Evolutionary conservation across 2,329 filamentous ascomycete genomes (phyloP).

Genomic region (Arthrobotrys sinensis): DNA sequence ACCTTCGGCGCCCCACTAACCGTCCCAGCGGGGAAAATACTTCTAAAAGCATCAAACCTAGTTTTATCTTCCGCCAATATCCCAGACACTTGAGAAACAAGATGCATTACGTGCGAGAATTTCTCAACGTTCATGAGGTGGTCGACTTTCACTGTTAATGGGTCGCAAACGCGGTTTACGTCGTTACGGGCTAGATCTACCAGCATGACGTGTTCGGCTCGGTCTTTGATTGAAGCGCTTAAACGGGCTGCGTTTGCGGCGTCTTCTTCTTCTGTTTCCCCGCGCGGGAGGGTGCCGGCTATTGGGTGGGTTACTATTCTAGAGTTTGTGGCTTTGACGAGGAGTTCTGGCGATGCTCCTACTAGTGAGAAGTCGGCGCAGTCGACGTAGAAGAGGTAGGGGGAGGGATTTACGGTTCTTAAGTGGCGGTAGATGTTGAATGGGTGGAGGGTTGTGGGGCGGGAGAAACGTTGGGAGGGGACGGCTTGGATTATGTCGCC

Average conservation of each 20-base stretch:
- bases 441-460: conserved; percentile 90
- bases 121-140: conserved; percentile 93
- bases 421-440: conserved; percentile 99
- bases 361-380: conserved; percentile 95
- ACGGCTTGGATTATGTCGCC: conserved; percentile 99
- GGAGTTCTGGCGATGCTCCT: conserved; percentile 91
- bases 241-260: conserved; percentile 83
- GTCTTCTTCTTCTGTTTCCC: conserved; percentile 85
- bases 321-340: conserved; percentile 90
- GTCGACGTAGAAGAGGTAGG: conserved; percentile 96
- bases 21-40: conserved; percentile 96
- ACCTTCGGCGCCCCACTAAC: conserved; percentile 97
- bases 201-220: conserved; percentile 96
- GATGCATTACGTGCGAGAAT: conserved; percentile 97
- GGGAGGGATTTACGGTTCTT: conserved; percentile 96
- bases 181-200: conserved; percentile 97
- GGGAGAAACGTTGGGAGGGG: conserved; percentile 90
- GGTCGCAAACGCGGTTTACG: conserved; percentile 94
- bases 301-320: conserved; percentile 97
- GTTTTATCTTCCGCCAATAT: conserved; percentile 86
- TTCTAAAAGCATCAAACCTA: conserved; percentile 93
- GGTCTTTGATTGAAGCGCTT: conserved; percentile 86
- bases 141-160: conserved; percentile 89
- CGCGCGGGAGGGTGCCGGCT: conserved; percentile 92
- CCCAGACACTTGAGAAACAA: conserved; percentile 95